Evolutionary conservation across 129 eudicot species (phyloP).

Genomic region (Flaveria brownii): DNA sequence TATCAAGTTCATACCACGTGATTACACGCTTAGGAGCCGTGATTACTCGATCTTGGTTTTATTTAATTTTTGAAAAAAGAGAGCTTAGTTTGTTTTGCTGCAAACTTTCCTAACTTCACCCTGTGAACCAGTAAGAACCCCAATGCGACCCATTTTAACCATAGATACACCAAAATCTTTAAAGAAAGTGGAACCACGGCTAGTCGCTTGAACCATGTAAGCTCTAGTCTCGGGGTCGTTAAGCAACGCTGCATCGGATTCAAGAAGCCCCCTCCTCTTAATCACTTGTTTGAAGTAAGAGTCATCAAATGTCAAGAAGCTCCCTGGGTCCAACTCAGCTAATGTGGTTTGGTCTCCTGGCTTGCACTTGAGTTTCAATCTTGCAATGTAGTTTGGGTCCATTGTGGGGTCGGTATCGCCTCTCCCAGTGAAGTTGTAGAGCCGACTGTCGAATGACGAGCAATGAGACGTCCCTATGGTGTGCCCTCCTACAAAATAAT

Average conservation of each 20-base stretch:
- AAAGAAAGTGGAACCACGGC: constrained; percentile 48
- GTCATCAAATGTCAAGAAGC: constrained; percentile 52
- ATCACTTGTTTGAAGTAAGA: constrained; percentile 39
- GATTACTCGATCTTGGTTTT: neutral
- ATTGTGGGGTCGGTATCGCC: constrained; percentile 64
- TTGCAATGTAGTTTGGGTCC: constrained; percentile 54
- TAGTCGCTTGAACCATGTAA: constrained; percentile 41
- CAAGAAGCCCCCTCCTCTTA: constrained; percentile 54
- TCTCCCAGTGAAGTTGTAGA: constrained; percentile 75
- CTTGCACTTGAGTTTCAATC: constrained; percentile 45
- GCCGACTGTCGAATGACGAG: constrained; percentile 39
- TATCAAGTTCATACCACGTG: too few relatives aligned
- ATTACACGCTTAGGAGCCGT: neutral
- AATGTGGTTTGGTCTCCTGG: constrained; percentile 42
- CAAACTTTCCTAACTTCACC: constrained; percentile 69
- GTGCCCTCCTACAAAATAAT: constrained; percentile 47
- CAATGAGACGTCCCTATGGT: constrained; percentile 70
- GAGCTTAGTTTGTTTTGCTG: constrained; percentile 33
- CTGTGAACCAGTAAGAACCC: constrained; percentile 61
- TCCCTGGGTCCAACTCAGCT: constrained; percentile 69
- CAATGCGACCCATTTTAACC: constrained; percentile 65
- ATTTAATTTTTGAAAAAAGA: neutral
- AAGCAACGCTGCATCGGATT: constrained; percentile 59
- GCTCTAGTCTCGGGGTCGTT: constrained; percentile 40
- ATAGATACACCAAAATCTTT: constrained; percentile 60